Percentiles rank a stretch among this genome's conserved stretches.
Evolutionary conservation across 163 green algal species (phyloP).

Genomic region (Chloroidium sp.): DNA sequence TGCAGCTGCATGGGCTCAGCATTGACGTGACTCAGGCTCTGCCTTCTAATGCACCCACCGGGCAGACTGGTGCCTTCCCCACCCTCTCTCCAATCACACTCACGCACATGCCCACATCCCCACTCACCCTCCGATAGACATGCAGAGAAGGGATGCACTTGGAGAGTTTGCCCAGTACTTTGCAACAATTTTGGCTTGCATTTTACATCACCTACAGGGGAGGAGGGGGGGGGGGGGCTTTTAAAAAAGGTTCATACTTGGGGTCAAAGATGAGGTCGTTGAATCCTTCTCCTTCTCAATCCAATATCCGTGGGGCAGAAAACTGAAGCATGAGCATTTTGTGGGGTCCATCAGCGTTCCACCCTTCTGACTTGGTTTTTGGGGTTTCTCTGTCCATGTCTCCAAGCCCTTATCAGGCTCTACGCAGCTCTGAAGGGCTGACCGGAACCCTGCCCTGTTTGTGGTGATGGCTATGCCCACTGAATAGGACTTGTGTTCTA

Average conservation of each 20-base stretch:
- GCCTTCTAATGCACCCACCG: background rate
- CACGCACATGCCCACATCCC: background rate
- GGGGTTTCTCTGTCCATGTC: too few species aligned
- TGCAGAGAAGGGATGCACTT: background rate
- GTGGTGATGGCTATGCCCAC: background rate
- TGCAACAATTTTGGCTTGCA: background rate
- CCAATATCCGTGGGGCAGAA: too few species aligned
- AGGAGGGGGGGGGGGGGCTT: too few species aligned
- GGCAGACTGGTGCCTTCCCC: background rate
- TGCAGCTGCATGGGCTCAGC: conserved; percentile 17
- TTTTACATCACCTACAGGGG: too few species aligned
- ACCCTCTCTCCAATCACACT: background rate
- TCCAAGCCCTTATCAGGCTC: too few species aligned
- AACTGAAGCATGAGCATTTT: too few species aligned
- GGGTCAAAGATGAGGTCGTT: too few species aligned
- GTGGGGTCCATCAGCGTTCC: too few species aligned
- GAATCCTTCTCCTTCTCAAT: too few species aligned
- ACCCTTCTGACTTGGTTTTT: too few species aligned
- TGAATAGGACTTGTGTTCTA: too few species aligned
- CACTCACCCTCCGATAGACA: background rate
- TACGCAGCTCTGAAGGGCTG: background rate
- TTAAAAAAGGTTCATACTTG: too few species aligned
- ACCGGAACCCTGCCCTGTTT: background rate
- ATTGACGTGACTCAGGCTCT: background rate
- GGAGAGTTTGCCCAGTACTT: background rate